These are phyloP conservation scores for Ophiobolus disseminans DNA, from an alignment of 2,329 filamentous ascomycete species.

Conservation along the genomic window DNA sequence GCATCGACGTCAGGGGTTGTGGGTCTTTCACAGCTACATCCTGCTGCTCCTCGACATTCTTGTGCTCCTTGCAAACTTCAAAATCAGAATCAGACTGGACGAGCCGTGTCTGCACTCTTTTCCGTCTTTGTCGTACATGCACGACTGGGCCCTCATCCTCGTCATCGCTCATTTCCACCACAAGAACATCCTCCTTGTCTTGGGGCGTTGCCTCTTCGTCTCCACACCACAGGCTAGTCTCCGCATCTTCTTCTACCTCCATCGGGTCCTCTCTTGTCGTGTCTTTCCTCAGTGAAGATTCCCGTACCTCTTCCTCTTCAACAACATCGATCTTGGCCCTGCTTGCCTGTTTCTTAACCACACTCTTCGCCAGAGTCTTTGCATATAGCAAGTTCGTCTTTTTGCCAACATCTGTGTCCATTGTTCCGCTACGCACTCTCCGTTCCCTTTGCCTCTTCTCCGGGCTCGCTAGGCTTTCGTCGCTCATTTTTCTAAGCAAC, in stretches of 20 bases:
- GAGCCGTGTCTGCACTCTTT: constrained; percentile 19
- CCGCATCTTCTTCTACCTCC: constrained; percentile 30
- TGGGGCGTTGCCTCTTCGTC: constrained; percentile 27
- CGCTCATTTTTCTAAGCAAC: constrained; percentile 34
- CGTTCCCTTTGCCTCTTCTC: constrained; percentile 31
- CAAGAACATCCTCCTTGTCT: constrained; percentile 3
- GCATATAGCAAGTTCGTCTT: constrained; percentile 30
- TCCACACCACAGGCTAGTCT: constrained; percentile 41
- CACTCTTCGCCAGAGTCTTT: constrained; percentile 38
- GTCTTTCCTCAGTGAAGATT: constrained; percentile 14
- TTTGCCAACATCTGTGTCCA: constrained; percentile 24
- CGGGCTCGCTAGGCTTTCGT: constrained; percentile 39
- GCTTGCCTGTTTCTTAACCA: constrained; percentile 28
- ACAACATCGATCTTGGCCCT: constrained; percentile 24
- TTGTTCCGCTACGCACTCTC: constrained; percentile 20
- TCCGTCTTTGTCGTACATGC: constrained; percentile 21
- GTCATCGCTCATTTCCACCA: constrained; percentile 17
- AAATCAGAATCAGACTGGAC: constrained; percentile 34
- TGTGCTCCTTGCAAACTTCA: constrained; percentile 26
- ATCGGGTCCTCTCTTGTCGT: constrained; percentile 10
- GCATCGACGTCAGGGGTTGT: constrained; percentile 22
- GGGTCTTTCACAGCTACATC: constrained; percentile 3
- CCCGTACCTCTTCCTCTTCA: constrained; percentile 18
- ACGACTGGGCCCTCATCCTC: constrained; percentile 42
- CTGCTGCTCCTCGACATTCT: background rate